Base-by-base conservation (phyloP, 179 eudicot genomes). In the Beta corolliflora region DNA sequence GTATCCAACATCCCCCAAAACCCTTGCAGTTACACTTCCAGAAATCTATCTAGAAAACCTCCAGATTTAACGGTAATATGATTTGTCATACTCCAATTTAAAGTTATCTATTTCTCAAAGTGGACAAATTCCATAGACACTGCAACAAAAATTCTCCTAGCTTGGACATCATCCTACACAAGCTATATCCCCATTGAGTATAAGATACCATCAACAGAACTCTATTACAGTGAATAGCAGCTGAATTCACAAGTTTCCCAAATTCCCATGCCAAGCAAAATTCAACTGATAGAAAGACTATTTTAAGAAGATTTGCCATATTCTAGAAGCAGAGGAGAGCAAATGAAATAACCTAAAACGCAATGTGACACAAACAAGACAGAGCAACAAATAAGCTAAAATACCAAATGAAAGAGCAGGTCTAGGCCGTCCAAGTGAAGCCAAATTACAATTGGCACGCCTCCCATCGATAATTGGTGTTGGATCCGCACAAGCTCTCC, bases 371-470 rank as follows among this genome's bases (percentile, higher is more conserved):
- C 64, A 79, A 52, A 75, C 63, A 18, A 56, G 53, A 61, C 16
- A 59, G 31, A 59, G 18, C 29, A 76, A 58, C 10, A 19, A 48
- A 21, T 44, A 56, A 80, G 71, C 71, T 12, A 29, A 44, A 6
- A 72, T 88, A 90, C 96, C 95, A 89, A 91, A 82, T 15, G 92
- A 88, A 23, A 90, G 87, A n/a, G 96, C 86, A 23, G 94, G 97
- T 13, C 91, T 84, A 23, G 96, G 98, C 18, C 99, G 90, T 71
- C 99, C 99, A 41, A 91, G 84, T 18, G 98, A 94, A 73, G 99
- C 99, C 77, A 96, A 88, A 75, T 96, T 96, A 84, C 98, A 96
- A 78, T 96, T 96, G 5, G 99, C 98, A 81, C 93, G 89, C 73
- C 99, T 87, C 3, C 98, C 97, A 84, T 94, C 99, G 68, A 96